Base-by-base conservation (phyloP, 371 early-diverging fungal genomes). In the Choanephora cucurbitarum region DNA sequence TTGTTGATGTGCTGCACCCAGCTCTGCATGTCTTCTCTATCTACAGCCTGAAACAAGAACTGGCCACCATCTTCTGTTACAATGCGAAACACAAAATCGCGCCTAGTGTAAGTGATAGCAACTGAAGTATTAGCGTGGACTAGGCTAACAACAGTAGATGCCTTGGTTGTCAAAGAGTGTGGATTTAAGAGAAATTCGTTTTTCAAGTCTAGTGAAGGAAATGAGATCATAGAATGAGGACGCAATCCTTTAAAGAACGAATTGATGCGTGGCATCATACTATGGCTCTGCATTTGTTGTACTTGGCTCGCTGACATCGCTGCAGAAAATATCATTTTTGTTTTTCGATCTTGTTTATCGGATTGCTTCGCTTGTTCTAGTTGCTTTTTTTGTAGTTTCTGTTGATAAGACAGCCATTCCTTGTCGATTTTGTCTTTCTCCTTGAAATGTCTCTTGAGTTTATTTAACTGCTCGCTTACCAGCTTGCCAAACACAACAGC, bases 11-110 rank as follows among this genome's bases (percentile, higher is more conserved):
- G 66, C 10, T 73, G 66, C 59, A 90, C 84, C 92, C 92, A 92
- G 47, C 81, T 87, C 33, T 80, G 70, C 92, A 92, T 91, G 39
- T 91, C 89, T 5, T 85, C 81, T 19, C 72, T 57, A 34, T 81
- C 82, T n/a, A 81, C 67, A 3, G 86, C 91, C 68, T 92, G 92
- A 32, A 92, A 75, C 41, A 91, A 56, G 41, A 84, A 87, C 70
- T 91, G 89, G 0, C 86, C 89, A 10, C 92, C 92, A 73, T 92
- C 92, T 58, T 92, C 92, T 9, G 90, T 92, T 18, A 90, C 84
- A 50, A 92, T 75, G 41, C 90, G 87, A 62, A 92, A 90, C 13
- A 92, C 92, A 69, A 70, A 86, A 47, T 89, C 89, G 15, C 91
- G 82, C 55, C 89, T 89, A 0, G 85, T 63, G 43, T 88, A 85